A percentile compares a stretch with the other conserved stretches of the same genome.
These are phyloP conservation scores for Hymenotorrendiella dingleyae DNA, from an alignment of 2,329 filamentous ascomycete species.

Conservation along the genomic window DNA sequence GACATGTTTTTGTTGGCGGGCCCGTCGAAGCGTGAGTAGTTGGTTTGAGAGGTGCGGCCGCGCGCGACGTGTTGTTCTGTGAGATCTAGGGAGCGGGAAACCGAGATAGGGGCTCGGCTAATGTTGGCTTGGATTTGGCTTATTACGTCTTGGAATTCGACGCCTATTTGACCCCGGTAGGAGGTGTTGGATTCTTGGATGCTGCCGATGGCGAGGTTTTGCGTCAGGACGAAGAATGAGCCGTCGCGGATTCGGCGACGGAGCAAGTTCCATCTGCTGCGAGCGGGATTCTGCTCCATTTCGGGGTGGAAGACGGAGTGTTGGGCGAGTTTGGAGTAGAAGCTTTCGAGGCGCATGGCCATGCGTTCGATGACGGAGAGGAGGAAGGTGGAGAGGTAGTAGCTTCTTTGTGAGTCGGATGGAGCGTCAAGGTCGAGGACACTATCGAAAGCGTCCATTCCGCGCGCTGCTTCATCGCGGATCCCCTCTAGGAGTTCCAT, in stretches of 20 bases:
- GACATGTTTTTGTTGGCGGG: constrained; percentile 41
- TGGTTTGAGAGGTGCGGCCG: constrained; percentile 20
- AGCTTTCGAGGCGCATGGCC: constrained; percentile 44
- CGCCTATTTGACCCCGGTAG: constrained; percentile 27
- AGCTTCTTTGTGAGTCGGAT: constrained; percentile 34
- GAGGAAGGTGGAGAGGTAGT: constrained; percentile 38
- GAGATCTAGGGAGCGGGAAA: constrained; percentile 28
- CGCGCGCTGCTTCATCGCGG: constrained; percentile 45
- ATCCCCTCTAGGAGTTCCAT: constrained; percentile 49
- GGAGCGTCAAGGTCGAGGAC: constrained; percentile 38
- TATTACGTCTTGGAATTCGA: constrained; percentile 42
- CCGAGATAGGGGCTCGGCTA: constrained; percentile 18
- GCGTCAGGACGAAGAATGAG: constrained; percentile 44
- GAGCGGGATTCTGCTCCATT: constrained; percentile 46
- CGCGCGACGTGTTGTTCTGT: constrained; percentile 39
- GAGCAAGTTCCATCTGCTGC: constrained; percentile 46
- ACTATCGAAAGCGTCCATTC: constrained; percentile 49
- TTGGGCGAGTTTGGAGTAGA: constrained; percentile 45
- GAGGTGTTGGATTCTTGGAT: constrained; percentile 13
- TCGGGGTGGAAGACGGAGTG: constrained; percentile 45
- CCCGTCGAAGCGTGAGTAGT: constrained; percentile 36
- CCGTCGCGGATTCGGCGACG: constrained; percentile 43
- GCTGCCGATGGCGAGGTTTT: constrained; percentile 30
- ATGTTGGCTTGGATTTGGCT: constrained; percentile 37
- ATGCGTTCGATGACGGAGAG: constrained; percentile 48